These are phyloP conservation scores for Fusarium buxicola DNA, from an alignment of 2,329 filamentous ascomycete species.

Conservation along the genomic window DNA sequence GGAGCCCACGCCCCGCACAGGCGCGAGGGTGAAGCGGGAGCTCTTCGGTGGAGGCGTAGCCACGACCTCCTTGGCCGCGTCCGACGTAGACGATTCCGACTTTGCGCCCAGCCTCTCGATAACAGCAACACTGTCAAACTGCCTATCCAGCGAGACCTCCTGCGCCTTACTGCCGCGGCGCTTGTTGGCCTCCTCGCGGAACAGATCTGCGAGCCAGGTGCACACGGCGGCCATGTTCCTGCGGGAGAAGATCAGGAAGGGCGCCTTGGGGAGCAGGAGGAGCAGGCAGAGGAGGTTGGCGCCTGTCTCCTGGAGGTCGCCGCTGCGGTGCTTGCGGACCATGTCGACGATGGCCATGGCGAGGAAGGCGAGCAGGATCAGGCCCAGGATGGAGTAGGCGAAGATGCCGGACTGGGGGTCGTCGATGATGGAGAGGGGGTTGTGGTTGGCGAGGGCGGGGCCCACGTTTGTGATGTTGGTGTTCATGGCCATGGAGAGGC, in stretches of 20 bases:
- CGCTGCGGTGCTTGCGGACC: constrained; percentile 13
- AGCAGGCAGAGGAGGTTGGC: neutral
- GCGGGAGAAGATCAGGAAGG: constrained; percentile 11
- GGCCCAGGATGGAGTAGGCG: constrained; percentile 14
- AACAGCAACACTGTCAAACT: constrained; percentile 3
- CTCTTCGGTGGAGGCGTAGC: neutral
- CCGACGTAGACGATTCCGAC: constrained; percentile 1
- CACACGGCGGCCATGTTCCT: constrained; percentile 10
- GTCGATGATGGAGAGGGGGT: constrained; percentile 1
- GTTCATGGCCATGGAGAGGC: no score
- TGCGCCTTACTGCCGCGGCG: neutral
- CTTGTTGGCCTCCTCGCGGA: constrained; percentile 25
- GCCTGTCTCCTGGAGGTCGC: constrained; percentile 26
- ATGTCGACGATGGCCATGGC: constrained; percentile 28
- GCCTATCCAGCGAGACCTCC: neutral
- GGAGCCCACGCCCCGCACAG: no score
- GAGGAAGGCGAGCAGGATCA: constrained; percentile 17
- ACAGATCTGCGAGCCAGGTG: constrained; percentile 25
- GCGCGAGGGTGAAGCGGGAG: neutral
- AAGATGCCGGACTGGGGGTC: constrained; percentile 10
- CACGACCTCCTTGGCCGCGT: neutral
- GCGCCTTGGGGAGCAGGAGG: neutral
- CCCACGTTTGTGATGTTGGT: neutral
- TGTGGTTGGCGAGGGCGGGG: neutral
- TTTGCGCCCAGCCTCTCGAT: constrained; percentile 16